These are phyloP conservation scores for Eucalyptus guilfoylei DNA, from an alignment of 345 rosid genomes.

Conservation along the genomic window DNA sequence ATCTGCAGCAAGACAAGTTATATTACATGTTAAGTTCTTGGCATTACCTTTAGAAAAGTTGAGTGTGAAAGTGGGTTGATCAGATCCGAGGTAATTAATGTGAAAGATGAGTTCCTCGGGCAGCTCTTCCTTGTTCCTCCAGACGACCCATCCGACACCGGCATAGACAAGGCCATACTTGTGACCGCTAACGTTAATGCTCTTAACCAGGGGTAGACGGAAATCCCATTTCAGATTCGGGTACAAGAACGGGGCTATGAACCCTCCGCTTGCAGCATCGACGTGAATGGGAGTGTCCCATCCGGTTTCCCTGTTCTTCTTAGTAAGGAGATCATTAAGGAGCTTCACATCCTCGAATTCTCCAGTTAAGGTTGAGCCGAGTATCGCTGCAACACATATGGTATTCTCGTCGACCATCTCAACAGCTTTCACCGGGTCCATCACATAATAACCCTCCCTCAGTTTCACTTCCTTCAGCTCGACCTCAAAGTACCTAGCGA, in stretches of 20 bases:
- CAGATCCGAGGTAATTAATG: slow-evolving; percentile 44
- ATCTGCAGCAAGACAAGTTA: not conserved
- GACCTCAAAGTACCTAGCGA: slow-evolving; percentile 38
- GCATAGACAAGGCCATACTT: slow-evolving; percentile 41
- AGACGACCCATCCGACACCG: slow-evolving; percentile 41
- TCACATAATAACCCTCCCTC: slow-evolving; percentile 22
- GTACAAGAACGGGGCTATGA: slow-evolving; percentile 37
- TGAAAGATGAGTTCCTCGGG: slow-evolving; percentile 52
- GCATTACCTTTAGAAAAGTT: slow-evolving; percentile 37
- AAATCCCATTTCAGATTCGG: slow-evolving; percentile 53
- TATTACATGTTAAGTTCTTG: too few species aligned
- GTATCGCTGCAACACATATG: slow-evolving; percentile 36
- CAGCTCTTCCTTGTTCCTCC: slow-evolving; percentile 42
- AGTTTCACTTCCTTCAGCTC: slow-evolving; percentile 24
- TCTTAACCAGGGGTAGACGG: slow-evolving; percentile 33
- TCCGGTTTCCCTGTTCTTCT: slow-evolving; percentile 26
- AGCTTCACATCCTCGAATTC: slow-evolving; percentile 41
- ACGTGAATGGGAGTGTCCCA: slow-evolving; percentile 57
- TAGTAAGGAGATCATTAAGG: slow-evolving; percentile 16
- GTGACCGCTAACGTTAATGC: slow-evolving; percentile 48
- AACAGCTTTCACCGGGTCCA: slow-evolving; percentile 37
- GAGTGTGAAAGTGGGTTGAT: slow-evolving; percentile 50
- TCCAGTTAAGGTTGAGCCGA: slow-evolving; percentile 39
- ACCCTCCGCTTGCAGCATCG: slow-evolving; percentile 48
- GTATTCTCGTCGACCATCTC: slow-evolving; percentile 47